These are phyloP conservation scores for Calonectria henricotiae DNA, from an alignment of 2,329 filamentous ascomycete genomes.

Conservation along the genomic window DNA sequence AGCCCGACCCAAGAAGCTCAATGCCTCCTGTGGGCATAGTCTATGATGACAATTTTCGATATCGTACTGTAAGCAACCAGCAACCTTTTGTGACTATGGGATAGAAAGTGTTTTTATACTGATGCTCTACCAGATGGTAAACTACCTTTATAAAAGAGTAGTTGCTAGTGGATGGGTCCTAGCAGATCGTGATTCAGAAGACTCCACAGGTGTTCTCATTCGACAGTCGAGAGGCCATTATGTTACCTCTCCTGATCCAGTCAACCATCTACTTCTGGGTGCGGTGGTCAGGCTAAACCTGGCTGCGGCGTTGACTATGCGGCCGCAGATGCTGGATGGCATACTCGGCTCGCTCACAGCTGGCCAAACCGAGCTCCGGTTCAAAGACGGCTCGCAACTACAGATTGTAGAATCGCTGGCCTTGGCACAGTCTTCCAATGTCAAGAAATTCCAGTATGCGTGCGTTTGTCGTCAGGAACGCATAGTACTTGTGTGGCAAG, in stretches of 20 bases:
- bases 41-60: slow-evolving; percentile 28
- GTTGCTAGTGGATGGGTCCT: slow-evolving; percentile 28
- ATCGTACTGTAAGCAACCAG: slow-evolving; percentile 19
- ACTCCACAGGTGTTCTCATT: slow-evolving; percentile 23
- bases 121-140: slow-evolving; percentile 15
- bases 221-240: slow-evolving; percentile 25
- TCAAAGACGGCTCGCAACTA: slow-evolving; percentile 33
- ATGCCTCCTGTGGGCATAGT: slow-evolving; percentile 9
- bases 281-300: slow-evolving; percentile 21
- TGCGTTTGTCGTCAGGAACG: slow-evolving; percentile 29
- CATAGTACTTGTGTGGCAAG: slow-evolving; percentile 22
- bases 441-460: slow-evolving; percentile 33
- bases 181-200: not conserved
- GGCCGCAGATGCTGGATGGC: slow-evolving; percentile 33
- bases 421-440: slow-evolving; percentile 14
- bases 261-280: slow-evolving; percentile 8
- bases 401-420: slow-evolving; percentile 27
- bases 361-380: slow-evolving; percentile 25
- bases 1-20: slow-evolving; percentile 17
- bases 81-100: not conserved
- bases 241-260: slow-evolving; percentile 26
- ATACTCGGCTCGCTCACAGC: slow-evolving; percentile 19
- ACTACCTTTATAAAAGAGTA: slow-evolving; percentile 29
- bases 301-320: slow-evolving; percentile 26
- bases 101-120: not conserved